Evolutionary conservation across 2,329 filamentous ascomycete species (phyloP).

Genomic region (Drechslerella stenobrocha): DNA sequence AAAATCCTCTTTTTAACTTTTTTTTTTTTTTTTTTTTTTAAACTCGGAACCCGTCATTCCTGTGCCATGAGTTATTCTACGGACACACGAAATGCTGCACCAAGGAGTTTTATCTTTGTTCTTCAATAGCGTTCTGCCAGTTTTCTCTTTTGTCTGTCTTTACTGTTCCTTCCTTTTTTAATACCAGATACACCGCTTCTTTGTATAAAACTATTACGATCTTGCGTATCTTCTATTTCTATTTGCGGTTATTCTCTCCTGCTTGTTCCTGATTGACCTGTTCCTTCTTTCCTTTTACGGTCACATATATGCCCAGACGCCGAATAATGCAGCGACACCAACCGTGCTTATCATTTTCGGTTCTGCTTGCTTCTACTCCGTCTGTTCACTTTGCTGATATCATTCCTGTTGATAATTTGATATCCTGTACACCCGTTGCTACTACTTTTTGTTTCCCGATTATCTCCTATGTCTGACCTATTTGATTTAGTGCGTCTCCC

Average conservation of each 20-base stretch:
- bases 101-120: slow-evolving; percentile 33
- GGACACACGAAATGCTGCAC: slow-evolving; percentile 50
- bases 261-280: slow-evolving; percentile 7
- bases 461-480: slow-evolving; percentile 17
- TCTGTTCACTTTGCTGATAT: slow-evolving; percentile 9
- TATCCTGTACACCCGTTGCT: slow-evolving; percentile 41
- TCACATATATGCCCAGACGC: slow-evolving; percentile 47
- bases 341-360: slow-evolving; percentile 19
- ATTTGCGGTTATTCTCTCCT: slow-evolving; percentile 10
- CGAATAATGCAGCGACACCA: slow-evolving; percentile 47
- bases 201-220: slow-evolving; percentile 44
- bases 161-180: slow-evolving; percentile 34
- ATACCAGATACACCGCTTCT: slow-evolving; percentile 49
- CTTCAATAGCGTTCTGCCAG: slow-evolving; percentile 32
- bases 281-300: slow-evolving; percentile 10
- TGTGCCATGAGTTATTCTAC: slow-evolving; percentile 40
- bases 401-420: slow-evolving; percentile 43
- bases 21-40: slow-evolving; percentile 21
- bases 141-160: slow-evolving; percentile 34
- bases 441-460: background rate
- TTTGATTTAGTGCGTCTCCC: slow-evolving; percentile 25
- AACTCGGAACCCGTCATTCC: slow-evolving; percentile 33
- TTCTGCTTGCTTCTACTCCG: slow-evolving; percentile 17
- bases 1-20: slow-evolving; percentile 20
- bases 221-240: slow-evolving; percentile 16